phyloP scores from a whole-genome alignment of 192 early-diverging fungal species.

The Linderina pennispora region DNA sequence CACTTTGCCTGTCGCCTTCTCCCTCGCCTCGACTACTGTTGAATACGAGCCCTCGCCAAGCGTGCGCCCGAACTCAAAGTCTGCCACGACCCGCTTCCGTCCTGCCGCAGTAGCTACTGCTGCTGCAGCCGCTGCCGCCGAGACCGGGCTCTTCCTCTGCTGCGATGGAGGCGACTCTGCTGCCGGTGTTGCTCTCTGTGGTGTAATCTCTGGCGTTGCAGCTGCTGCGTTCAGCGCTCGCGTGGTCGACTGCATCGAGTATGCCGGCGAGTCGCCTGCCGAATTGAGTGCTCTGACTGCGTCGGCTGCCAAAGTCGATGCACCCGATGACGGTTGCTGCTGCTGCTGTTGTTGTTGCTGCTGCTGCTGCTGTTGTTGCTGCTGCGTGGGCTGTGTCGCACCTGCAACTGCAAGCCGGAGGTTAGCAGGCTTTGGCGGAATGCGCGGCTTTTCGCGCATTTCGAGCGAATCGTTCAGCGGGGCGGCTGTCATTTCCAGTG shows the following conservation, averaged over 20 bases:
- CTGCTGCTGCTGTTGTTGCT: no score
- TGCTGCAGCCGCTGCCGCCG: constrained; percentile 11
- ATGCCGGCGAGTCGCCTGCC: constrained; percentile 17
- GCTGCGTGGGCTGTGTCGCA: no score
- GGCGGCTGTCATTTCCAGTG: no score
- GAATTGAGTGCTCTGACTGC: constrained; percentile 19
- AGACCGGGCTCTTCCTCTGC: no score
- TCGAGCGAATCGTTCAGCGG: constrained; percentile 13
- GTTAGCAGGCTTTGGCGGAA: constrained; percentile 44
- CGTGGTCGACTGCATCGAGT: constrained; percentile 15
- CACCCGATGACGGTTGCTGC: constrained; percentile 2
- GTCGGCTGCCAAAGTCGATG: constrained; percentile 15
- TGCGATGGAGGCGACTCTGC: no score
- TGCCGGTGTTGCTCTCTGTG: no score
- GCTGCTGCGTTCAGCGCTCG: constrained; percentile 19
- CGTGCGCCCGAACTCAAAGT: constrained; percentile 79
- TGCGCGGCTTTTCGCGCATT: constrained; percentile 36
- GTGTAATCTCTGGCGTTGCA: constrained; percentile 16
- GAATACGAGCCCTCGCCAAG: constrained; percentile 97
- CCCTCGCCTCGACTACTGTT: constrained; percentile 78
- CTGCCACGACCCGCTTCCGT: constrained; percentile 66
- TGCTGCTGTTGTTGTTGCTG: no score
- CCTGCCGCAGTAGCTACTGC: no score
- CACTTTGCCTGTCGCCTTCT: constrained; percentile 56
- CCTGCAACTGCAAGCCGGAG: no score